Evolutionary conservation across 805 yeast genomes (phyloP).

Genomic region (Martiniozyma abietophila): DNA sequence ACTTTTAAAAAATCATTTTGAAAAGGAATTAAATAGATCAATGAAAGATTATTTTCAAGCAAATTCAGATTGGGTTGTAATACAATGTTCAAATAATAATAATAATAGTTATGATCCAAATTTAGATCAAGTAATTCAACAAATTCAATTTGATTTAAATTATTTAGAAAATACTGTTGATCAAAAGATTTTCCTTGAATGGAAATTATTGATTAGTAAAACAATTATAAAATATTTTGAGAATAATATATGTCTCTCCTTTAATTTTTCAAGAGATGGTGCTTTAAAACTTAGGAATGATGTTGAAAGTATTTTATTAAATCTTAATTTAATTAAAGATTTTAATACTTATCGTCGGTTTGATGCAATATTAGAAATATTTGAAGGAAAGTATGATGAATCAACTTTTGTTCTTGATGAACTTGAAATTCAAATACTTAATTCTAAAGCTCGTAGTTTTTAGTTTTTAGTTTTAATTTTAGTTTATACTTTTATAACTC

Average conservation of each 20-base stretch:
- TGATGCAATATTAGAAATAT: conserved; percentile 1
- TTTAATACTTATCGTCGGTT: conserved; percentile 15
- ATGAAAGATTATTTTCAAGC: conserved; percentile 29
- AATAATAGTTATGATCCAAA: conserved; percentile 11
- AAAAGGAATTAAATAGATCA: conserved; percentile 27
- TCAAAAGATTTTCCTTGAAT: conserved; percentile 20
- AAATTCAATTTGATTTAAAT: conserved; percentile 21
- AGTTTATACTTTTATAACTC: too few relatives aligned
- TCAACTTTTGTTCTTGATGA: too few relatives aligned
- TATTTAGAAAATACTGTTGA: conserved; percentile 26
- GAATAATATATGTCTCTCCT: conserved; percentile 30
- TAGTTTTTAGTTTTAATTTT: too few relatives aligned
- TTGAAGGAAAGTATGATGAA: too few relatives aligned
- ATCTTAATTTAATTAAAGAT: conserved; percentile 18
- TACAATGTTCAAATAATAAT: not conserved
- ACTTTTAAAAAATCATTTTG: conserved; percentile 25
- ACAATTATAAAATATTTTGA: conserved; percentile 29
- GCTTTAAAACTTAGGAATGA: conserved; percentile 28
- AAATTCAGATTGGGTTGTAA: conserved; percentile 24
- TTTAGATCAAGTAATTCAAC: conserved; percentile 19
- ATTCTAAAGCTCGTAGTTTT: too few relatives aligned
- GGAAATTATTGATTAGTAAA: conserved; percentile 20
- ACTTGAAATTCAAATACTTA: too few relatives aligned
- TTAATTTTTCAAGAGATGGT: conserved; percentile 27
- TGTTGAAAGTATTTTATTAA: conserved; percentile 23